These are phyloP conservation scores for Pezicula neosporulosa DNA, from an alignment of 2,329 filamentous ascomycete genomes.

Conservation along the genomic window DNA sequence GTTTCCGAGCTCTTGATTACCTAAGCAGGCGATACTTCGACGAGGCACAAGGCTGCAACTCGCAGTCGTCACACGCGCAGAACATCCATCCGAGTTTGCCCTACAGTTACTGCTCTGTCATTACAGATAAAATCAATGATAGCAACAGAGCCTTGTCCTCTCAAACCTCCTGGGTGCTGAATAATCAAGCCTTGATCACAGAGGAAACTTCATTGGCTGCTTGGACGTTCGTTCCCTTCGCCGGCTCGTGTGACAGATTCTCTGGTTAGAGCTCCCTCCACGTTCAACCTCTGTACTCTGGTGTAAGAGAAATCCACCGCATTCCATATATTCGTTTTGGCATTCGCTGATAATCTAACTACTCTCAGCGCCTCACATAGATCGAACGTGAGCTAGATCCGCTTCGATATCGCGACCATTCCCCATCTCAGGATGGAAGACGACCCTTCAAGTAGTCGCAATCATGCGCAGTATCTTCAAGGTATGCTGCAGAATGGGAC, in stretches of 20 bases:
- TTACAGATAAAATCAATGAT: background rate
- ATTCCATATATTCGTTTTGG: background rate
- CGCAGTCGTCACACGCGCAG: too few relatives aligned
- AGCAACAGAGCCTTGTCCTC: background rate
- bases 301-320: background rate
- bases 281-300: background rate
- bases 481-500: constrained; percentile 19
- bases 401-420: background rate
- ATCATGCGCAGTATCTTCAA: constrained; percentile 24
- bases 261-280: background rate
- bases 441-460: constrained; percentile 23
- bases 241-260: background rate
- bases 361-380: background rate
- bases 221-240: background rate
- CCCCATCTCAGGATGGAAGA: constrained; percentile 22
- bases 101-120: background rate
- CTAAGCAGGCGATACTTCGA: too few relatives aligned
- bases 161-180: background rate
- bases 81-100: background rate
- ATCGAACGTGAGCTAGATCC: background rate
- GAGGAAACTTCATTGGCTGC: background rate
- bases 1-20: too few relatives aligned
- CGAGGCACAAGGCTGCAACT: too few relatives aligned
- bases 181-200: background rate
- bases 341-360: background rate